Conservation (phyloP, 768 basidiomycete genomes). For the Naganishia onofrii region DNA sequence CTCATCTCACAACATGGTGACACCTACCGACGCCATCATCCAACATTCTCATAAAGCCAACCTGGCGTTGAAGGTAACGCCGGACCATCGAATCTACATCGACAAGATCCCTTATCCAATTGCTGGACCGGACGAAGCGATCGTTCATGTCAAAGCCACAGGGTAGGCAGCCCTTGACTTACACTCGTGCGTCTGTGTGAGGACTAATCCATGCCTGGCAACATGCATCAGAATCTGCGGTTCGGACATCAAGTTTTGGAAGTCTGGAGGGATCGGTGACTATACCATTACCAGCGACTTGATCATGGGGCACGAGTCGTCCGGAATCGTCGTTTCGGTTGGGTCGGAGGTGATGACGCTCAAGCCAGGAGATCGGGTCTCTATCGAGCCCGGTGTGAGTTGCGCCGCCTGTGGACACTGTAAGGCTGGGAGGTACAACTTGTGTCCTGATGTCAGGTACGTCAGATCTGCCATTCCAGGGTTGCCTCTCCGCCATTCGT, state of each 20-base stretch:
- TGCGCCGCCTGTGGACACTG: constrained; percentile 39
- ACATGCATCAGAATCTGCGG: constrained; percentile 37
- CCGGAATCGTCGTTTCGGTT: constrained; percentile 37
- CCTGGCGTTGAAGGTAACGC: constrained; percentile 38
- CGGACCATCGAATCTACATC: constrained; percentile 38
- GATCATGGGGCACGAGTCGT: constrained; percentile 41
- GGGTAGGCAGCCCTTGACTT: not conserved
- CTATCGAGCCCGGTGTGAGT: constrained; percentile 40
- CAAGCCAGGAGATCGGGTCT: constrained; percentile 38
- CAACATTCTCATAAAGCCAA: constrained; percentile 31
- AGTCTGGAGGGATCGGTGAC: constrained; percentile 37
- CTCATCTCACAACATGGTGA: not conserved
- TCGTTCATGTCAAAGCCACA: constrained; percentile 37
- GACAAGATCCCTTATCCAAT: constrained; percentile 38
- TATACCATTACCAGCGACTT: constrained; percentile 39
- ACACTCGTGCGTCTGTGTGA: too few relatives aligned
- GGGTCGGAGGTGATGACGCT: constrained; percentile 35
- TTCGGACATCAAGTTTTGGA: constrained; percentile 34
- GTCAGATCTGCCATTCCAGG: constrained; percentile 12
- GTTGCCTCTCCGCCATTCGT: too few relatives aligned
- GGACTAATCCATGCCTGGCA: too few relatives aligned
- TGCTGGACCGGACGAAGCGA: constrained; percentile 34
- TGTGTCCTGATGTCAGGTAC: constrained; percentile 40
- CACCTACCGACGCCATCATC: not conserved
- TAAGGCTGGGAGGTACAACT: constrained; percentile 37